Conservation (phyloP, 371 early-diverging fungal species). For the Rhizopus microsporus region DNA sequence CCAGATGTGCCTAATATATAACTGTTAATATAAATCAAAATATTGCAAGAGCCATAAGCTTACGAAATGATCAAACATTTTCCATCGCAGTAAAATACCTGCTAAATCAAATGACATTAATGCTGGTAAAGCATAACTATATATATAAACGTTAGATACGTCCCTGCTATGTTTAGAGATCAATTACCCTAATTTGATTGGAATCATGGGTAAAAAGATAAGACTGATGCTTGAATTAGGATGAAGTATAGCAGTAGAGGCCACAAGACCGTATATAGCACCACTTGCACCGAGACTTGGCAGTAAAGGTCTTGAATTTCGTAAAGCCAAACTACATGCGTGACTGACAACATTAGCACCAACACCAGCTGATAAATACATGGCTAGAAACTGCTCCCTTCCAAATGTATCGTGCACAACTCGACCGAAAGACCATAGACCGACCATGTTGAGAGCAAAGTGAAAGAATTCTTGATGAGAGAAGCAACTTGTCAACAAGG, state of each 20-base stretch:
- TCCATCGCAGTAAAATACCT: conserved; percentile 63
- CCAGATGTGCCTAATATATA: conserved; percentile 58
- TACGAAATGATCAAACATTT: conserved; percentile 70
- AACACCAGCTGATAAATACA: conserved; percentile 70
- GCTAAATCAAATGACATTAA: conserved; percentile 65
- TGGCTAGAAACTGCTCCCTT: conserved; percentile 74
- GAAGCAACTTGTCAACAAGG: conserved; percentile 70
- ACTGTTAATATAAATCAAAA: too few species aligned
- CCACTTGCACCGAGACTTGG: conserved; percentile 82
- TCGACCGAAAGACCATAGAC: conserved; percentile 61
- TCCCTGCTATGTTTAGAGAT: neutral
- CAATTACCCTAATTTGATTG: conserved; percentile 60
- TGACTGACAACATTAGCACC: conserved; percentile 69
- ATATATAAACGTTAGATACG: neutral
- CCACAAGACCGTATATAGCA: conserved; percentile 71
- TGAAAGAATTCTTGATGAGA: conserved; percentile 67
- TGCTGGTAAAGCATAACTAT: conserved; percentile 52
- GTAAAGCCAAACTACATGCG: conserved; percentile 45
- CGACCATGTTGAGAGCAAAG: conserved; percentile 70
- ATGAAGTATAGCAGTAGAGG: conserved; percentile 54
- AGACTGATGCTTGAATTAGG: conserved; percentile 67
- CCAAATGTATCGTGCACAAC: conserved; percentile 51
- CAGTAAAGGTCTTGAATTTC: conserved; percentile 48
- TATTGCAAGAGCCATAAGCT: conserved; percentile 22
- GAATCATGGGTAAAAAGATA: conserved; percentile 74